These are phyloP conservation scores for Rhodotorula diobovata DNA, from an alignment of 768 basidiomycete genomes.

Conservation along the genomic window DNA sequence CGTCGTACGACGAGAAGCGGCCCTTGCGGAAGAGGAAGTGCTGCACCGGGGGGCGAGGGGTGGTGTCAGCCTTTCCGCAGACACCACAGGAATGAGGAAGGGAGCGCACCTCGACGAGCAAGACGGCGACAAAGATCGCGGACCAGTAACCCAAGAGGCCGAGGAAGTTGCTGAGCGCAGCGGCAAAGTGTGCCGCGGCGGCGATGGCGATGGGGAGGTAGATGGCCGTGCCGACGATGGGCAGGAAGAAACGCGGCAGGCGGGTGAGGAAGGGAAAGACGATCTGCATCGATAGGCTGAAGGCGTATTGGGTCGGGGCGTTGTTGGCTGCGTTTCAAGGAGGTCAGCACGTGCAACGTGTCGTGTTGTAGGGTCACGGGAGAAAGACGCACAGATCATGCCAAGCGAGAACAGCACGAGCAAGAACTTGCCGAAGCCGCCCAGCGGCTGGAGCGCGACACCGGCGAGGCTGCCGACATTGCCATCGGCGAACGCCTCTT, in stretches of 20 bases:
- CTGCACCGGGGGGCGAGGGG: slow-evolving; percentile 48
- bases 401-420: slow-evolving; percentile 69
- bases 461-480: slow-evolving; percentile 52
- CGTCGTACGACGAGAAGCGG: slow-evolving; percentile 55
- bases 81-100: too few relatives aligned
- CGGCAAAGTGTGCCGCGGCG: slow-evolving; percentile 57
- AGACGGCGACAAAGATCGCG: slow-evolving; percentile 52
- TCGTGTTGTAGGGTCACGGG: too few relatives aligned
- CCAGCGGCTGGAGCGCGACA: slow-evolving; percentile 49
- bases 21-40: slow-evolving; percentile 62
- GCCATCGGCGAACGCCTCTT: slow-evolving; percentile 47
- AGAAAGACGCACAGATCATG: slow-evolving; percentile 53
- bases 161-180: slow-evolving; percentile 61
- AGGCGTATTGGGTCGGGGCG: slow-evolving; percentile 75
- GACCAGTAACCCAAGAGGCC: slow-evolving; percentile 63
- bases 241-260: slow-evolving; percentile 68
- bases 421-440: slow-evolving; percentile 53
- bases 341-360: slow-evolving; percentile 56
- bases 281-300: slow-evolving; percentile 68
- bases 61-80: too few relatives aligned
- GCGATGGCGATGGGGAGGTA: slow-evolving; percentile 56
- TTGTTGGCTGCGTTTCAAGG: slow-evolving; percentile 62
- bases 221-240: slow-evolving; percentile 62
- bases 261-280: slow-evolving; percentile 58
- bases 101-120: slow-evolving; percentile 48